Base-by-base conservation (phyloP, 345 rosid genomes). In the Eucalyptus dawsonii region DNA sequence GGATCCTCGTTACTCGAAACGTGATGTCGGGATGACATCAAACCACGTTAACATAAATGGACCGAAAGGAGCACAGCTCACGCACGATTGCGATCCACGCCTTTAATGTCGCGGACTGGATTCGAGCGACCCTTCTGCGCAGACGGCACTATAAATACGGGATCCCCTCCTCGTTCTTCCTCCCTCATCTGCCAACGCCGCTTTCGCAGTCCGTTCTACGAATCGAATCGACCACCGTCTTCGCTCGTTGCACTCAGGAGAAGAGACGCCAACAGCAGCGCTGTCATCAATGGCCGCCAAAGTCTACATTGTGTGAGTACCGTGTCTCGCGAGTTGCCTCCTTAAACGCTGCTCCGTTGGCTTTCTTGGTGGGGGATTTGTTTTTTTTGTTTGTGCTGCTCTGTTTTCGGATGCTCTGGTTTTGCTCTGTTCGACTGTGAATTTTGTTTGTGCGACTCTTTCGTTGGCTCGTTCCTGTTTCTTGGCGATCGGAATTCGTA, bases 281-380 rank as follows among this genome's bases (percentile, higher is more conserved):
- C 89, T 37, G 22, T 51, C 88, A 86, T 88, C 92, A 88, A 95
- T 95, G 96, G 97, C 95, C 47, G 50, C 93, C 58, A 94, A 94
- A 92, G 89, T 95, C 88, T 95, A 94, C 88, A 89, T 95, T 87
- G 93, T 95, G 97, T 95, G 91, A 92, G 96, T 76, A 54, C 80
- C 47, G 42, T 87, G 34, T 45, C 86, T 50, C 40, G 45, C 27
- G 8, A 88, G 14, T 50, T 50, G 22, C 44, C 86, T 27, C 25
- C 29, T 42, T 40, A 14, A 11, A 80, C 47, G 4, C 67, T 42
- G 40, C 50, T 27, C 12, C 50, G 80, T 44, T 44, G 27, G 10
- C 37, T 8, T 81, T 29, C n/a, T 53, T 56, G 24, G 24, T 21
- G 42, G 34, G 34, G 69, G 25, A 4, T 24, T 37, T 37, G 9